phyloP scores from a whole-genome alignment of 2,329 filamentous ascomycete genomes.

The Tolypocladium capitatum region DNA sequence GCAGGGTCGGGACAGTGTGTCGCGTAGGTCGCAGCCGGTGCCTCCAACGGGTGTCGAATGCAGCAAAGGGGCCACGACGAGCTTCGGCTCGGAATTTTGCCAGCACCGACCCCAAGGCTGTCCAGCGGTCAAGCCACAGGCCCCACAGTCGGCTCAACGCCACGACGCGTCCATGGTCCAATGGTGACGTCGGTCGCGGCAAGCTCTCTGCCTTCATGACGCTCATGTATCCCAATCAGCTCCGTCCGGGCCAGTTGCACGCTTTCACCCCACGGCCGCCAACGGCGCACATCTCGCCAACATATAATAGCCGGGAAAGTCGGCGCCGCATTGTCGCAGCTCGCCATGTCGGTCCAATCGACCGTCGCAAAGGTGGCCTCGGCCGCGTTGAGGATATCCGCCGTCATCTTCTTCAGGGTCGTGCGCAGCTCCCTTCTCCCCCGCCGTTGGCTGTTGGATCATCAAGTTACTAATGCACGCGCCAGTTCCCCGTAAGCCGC shows the following conservation, averaged over 20 bases:
- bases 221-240: not conserved
- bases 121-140: conserved; percentile 1
- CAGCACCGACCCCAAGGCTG: conserved; percentile 1
- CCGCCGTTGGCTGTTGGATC: not conserved
- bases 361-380: conserved; percentile 21
- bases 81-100: conserved; percentile 11
- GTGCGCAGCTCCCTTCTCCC: conserved; percentile 11
- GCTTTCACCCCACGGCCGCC: not conserved
- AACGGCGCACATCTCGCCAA: not conserved
- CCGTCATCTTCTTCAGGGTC: conserved; percentile 23
- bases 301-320: too few species aligned
- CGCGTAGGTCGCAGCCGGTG: conserved; percentile 11
- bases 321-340: not conserved
- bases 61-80: conserved; percentile 7
- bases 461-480: conserved; percentile 4
- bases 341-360: conserved; percentile 12
- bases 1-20: conserved; percentile 16
- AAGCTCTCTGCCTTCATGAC: not conserved
- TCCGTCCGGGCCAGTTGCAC: not conserved
- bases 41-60: conserved; percentile 1
- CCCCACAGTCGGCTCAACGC: not conserved
- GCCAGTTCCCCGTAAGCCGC: conserved; percentile 22
- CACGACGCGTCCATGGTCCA: not conserved
- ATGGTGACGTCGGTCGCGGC: not conserved
- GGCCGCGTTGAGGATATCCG: conserved; percentile 21